A percentile compares a stretch with the other conserved stretches of the same genome.
Evolutionary conservation across 441 rosid genomes (phyloP).

Genomic region (Euphorbia schlechtendalii): DNA sequence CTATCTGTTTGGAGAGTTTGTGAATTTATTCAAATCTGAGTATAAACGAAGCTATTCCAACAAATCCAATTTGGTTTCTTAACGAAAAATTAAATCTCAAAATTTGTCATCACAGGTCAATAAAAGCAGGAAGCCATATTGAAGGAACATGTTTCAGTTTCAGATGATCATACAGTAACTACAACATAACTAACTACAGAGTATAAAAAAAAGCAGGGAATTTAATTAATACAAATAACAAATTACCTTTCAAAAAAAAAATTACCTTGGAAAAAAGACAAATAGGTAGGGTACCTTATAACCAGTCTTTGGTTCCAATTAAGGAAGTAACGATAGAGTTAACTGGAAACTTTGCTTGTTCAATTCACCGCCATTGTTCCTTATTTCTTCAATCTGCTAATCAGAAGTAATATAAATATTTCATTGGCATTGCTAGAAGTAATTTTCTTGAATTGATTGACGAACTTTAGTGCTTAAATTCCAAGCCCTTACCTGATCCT

Average conservation of each 20-base stretch:
- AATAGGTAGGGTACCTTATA: neutral
- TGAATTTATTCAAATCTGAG: too few species aligned
- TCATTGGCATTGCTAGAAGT: neutral
- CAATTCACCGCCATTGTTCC: neutral
- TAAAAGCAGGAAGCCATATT: neutral
- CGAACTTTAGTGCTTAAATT: neutral
- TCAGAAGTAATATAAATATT: neutral
- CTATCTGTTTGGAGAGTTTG: too few species aligned
- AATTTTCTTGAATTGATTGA: neutral
- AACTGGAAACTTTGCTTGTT: neutral
- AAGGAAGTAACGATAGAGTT: conserved; percentile 3
- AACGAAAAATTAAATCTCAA: neutral
- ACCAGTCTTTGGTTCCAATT: neutral
- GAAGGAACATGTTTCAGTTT: neutral
- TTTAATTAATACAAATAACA: neutral
- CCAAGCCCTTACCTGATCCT: conserved; percentile 25
- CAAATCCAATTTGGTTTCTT: too few species aligned
- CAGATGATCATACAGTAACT: neutral
- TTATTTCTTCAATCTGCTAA: conserved; percentile 10
- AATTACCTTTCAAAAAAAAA: neutral
- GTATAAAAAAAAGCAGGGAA: neutral
- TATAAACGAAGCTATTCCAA: too few species aligned
- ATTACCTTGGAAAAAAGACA: too few species aligned
- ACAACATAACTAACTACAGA: neutral
- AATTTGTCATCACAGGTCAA: neutral